These are phyloP conservation scores for Wickerhamiella infanticola DNA, from an alignment of 1,139 yeast genomes.

Conservation along the genomic window DNA sequence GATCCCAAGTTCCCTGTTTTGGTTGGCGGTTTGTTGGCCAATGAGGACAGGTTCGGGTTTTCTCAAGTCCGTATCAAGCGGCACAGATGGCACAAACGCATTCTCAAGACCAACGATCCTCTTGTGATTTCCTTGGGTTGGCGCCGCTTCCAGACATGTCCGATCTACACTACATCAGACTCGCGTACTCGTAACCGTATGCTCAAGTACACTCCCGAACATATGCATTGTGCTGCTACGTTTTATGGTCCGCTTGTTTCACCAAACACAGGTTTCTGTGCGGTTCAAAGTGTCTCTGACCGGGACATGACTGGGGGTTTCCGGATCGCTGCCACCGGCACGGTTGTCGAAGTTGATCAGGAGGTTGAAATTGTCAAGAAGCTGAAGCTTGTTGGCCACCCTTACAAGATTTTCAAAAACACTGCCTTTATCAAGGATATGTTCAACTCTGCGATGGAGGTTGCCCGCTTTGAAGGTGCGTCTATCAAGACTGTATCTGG, in stretches of 20 bases:
- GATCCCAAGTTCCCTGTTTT: constrained; percentile 75
- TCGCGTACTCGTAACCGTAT: constrained; percentile 94
- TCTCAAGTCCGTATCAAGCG: constrained; percentile 89
- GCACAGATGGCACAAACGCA: constrained; percentile 98
- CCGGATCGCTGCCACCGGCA: constrained; percentile 96
- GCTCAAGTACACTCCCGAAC: constrained; percentile 97
- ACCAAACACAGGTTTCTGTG: constrained; percentile 95
- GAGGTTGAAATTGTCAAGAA: constrained; percentile 89
- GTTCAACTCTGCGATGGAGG: constrained; percentile 86
- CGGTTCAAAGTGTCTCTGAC: constrained; percentile 76
- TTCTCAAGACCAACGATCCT: constrained; percentile 90
- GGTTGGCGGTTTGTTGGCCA: constrained; percentile 77
- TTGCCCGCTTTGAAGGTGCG: constrained; percentile 97
- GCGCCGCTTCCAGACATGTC: constrained; percentile 96
- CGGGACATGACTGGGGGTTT: constrained; percentile 77
- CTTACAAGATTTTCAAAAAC: constrained; percentile 83
- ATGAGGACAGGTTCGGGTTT: constrained; percentile 87
- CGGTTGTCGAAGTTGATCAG: constrained; percentile 81
- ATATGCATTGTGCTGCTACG: constrained; percentile 89
- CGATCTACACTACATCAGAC: constrained; percentile 90
- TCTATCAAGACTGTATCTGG: constrained; percentile 93
- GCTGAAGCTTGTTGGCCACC: constrained; percentile 86
- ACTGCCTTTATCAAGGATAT: constrained; percentile 95
- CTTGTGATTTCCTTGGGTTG: constrained; percentile 87
- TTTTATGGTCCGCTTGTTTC: constrained; percentile 96